These are phyloP conservation scores for Mycena alexandri DNA, from an alignment of 768 basidiomycete genomes.

Conservation along the genomic window DNA sequence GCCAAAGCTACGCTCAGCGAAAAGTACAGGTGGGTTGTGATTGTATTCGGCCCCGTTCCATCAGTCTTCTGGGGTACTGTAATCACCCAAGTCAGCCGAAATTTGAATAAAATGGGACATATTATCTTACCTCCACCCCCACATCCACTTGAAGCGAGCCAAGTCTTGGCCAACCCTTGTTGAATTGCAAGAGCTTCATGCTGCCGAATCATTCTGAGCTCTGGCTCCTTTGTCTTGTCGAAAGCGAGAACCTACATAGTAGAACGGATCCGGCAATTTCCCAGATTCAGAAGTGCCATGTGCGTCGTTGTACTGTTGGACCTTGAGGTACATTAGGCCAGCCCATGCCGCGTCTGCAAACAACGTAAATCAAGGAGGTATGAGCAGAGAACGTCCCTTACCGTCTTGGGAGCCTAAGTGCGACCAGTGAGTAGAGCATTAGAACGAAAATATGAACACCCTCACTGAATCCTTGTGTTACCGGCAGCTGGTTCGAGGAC, in stretches of 20 bases:
- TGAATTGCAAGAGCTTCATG: conserved; percentile 13
- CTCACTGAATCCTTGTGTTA: conserved; percentile 20
- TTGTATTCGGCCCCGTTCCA: conserved; percentile 13
- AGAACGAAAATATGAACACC: not conserved
- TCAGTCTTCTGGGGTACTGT: conserved; percentile 13
- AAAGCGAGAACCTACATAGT: conserved; percentile 20
- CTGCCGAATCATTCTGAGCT: conserved; percentile 7
- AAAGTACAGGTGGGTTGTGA: conserved; percentile 26
- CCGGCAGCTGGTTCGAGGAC: conserved; percentile 11
- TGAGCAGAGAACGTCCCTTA: not conserved
- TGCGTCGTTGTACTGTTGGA: conserved; percentile 25
- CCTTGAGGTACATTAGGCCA: conserved; percentile 19
- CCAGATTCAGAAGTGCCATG: conserved; percentile 11
- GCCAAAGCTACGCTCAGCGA: conserved; percentile 17
- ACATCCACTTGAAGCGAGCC: conserved; percentile 10
- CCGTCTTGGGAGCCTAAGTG: conserved; percentile 20
- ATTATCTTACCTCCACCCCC: conserved; percentile 6
- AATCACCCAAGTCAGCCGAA: conserved; percentile 1
- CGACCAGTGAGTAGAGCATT: not conserved
- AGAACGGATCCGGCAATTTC: conserved; percentile 11
- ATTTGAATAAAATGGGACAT: not conserved
- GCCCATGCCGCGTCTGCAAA: conserved; percentile 21
- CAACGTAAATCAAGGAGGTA: not conserved
- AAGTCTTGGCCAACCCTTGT: conserved; percentile 11
- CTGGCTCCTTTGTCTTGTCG: conserved; percentile 6